Conservation (phyloP, 257 asterid species). For the Plantago ovata region DNA sequence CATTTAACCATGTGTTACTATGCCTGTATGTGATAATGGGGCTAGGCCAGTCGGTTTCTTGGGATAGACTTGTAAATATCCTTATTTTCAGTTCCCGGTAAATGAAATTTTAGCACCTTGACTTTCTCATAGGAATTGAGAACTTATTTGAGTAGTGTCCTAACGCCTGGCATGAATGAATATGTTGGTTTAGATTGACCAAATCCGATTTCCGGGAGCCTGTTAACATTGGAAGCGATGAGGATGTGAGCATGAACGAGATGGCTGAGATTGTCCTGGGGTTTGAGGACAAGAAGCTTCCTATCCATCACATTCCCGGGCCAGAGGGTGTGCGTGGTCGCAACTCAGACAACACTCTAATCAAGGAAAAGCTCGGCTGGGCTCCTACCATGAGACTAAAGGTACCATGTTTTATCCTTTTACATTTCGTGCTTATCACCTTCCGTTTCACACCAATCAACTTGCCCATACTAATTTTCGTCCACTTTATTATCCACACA, state of each 20-base stretch:
- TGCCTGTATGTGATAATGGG: too few species aligned
- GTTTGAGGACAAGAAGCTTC: conserved; percentile 70
- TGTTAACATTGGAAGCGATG: conserved; percentile 88
- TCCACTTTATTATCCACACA: neutral
- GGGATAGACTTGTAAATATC: too few species aligned
- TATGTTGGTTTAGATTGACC: conserved; percentile 46
- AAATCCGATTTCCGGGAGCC: conserved; percentile 91
- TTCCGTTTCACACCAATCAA: neutral
- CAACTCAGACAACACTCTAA: conserved; percentile 77
- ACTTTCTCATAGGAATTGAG: too few species aligned
- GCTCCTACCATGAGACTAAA: conserved; percentile 83
- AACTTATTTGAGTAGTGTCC: too few species aligned
- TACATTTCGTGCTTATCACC: neutral
- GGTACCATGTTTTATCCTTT: conserved; percentile 28
- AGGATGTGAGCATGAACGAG: conserved; percentile 96
- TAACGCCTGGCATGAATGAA: neutral
- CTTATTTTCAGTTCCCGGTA: too few species aligned
- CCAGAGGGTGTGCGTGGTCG: conserved; percentile 91
- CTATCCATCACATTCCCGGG: conserved; percentile 82
- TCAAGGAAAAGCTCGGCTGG: conserved; percentile 88
- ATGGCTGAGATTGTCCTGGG: conserved; percentile 88
- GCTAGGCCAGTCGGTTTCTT: too few species aligned
- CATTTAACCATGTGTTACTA: too few species aligned
- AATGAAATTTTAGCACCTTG: too few species aligned
- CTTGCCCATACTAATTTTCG: neutral